Evolutionary conservation across 139 green algal genomes (phyloP).

Genomic region (Asterochloris erici): DNA sequence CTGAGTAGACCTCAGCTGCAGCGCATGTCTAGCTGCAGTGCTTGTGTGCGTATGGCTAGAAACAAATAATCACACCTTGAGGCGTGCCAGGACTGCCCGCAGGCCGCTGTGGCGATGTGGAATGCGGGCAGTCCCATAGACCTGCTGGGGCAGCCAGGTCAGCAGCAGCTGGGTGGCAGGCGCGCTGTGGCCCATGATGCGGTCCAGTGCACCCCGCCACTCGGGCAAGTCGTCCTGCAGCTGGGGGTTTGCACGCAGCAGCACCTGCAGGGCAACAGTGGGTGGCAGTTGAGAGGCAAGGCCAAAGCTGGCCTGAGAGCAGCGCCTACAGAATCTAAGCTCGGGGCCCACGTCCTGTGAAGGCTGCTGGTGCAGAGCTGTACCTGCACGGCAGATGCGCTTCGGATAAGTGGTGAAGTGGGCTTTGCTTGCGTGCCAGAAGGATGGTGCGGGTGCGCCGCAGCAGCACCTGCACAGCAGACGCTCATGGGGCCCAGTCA

Average conservation of each 20-base stretch:
- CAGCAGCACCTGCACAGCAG: too few species aligned
- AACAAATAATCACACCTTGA: background rate
- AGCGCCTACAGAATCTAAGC: background rate
- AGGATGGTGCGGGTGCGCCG: background rate
- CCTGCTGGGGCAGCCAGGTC: background rate
- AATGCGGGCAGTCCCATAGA: background rate
- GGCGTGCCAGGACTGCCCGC: background rate
- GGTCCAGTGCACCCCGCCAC: slow-evolving; percentile 9
- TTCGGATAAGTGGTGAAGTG: background rate
- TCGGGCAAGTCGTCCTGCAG: slow-evolving; percentile 23
- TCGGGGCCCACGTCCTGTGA: background rate
- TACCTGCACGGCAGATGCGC: background rate
- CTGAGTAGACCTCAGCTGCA: background rate
- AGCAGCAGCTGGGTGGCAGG: slow-evolving; percentile 12
- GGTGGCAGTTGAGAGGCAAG: background rate
- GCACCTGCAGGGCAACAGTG: slow-evolving; percentile 8
- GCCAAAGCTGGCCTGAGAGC: background rate
- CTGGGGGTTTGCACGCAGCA: slow-evolving; percentile 4
- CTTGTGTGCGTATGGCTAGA: background rate
- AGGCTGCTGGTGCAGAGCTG: background rate
- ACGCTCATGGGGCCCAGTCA: too few species aligned
- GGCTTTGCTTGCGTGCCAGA: background rate
- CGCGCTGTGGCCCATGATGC: slow-evolving; percentile 14
- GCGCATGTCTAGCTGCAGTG: background rate
- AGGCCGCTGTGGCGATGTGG: background rate